Percentiles rank a stretch among this genome's conserved stretches.
These are phyloP conservation scores for Hanseniaspora sp. DNA, from an alignment of 1,139 yeast genomes.

Conservation along the genomic window DNA sequence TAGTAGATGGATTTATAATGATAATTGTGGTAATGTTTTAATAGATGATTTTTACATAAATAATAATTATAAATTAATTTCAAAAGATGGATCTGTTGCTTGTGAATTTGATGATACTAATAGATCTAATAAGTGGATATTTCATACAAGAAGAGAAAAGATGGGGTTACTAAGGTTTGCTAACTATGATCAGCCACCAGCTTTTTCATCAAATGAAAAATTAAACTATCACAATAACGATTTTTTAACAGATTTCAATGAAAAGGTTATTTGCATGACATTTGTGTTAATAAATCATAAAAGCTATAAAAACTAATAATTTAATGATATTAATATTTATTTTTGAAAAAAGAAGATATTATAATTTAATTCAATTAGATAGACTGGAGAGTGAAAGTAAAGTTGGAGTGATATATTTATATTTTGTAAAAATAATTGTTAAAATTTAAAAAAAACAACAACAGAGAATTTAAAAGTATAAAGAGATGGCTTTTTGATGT, in stretches of 20 bases:
- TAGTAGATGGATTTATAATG: constrained; percentile 3
- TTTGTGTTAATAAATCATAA: background rate
- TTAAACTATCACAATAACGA: background rate
- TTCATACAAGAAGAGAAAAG: constrained; percentile 1
- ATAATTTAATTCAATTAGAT: too few relatives aligned
- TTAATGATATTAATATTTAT: too few relatives aligned
- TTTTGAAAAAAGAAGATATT: too few relatives aligned
- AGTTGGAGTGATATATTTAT: too few relatives aligned
- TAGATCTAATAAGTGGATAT: constrained; percentile 9
- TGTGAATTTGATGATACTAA: constrained; percentile 3
- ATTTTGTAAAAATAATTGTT: too few relatives aligned
- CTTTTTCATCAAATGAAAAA: background rate
- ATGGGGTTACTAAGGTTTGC: constrained; percentile 1
- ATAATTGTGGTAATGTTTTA: constrained; percentile 4
- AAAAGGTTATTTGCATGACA: background rate
- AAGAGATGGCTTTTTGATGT: too few relatives aligned
- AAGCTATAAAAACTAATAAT: background rate
- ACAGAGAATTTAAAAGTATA: too few relatives aligned
- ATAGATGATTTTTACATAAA: constrained; percentile 3
- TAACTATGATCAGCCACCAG: background rate
- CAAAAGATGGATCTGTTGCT: background rate
- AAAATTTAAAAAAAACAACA: too few relatives aligned
- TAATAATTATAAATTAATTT: background rate
- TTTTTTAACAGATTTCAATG: constrained; percentile 1
- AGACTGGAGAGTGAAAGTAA: too few relatives aligned